Percentiles rank a stretch among this genome's conserved stretches.
phyloP scores from a whole-genome alignment of 2,329 filamentous ascomycete genomes.

The Colletotrichum sp. region DNA sequence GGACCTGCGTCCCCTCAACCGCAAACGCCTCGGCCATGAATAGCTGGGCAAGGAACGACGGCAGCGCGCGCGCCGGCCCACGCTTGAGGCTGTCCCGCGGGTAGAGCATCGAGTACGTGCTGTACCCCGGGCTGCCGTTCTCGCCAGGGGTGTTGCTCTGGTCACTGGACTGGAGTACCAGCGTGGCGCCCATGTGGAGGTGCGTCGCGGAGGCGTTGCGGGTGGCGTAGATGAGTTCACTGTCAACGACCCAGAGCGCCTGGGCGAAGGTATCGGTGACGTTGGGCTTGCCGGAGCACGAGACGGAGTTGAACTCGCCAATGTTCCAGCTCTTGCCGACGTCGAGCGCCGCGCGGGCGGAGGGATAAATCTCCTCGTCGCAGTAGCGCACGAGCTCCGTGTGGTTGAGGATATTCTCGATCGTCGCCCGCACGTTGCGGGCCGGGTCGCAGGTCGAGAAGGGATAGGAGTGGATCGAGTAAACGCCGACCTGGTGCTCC shows the following conservation, averaged over 20 bases:
- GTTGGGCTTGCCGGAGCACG: constrained; percentile 40
- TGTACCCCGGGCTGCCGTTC: constrained; percentile 13
- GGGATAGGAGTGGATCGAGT: constrained; percentile 12
- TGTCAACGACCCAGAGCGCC: constrained; percentile 43
- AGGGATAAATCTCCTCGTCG: constrained; percentile 14
- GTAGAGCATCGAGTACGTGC: constrained; percentile 23
- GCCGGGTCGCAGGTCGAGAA: constrained; percentile 14
- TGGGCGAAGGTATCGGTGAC: constrained; percentile 46
- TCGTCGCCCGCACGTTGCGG: not conserved
- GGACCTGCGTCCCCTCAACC: not conserved
- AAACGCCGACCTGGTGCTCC: constrained; percentile 19
- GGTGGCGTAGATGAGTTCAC: constrained; percentile 39
- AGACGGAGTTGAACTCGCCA: constrained; percentile 45
- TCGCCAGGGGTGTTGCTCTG: constrained; percentile 18
- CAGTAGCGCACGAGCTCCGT: constrained; percentile 16
- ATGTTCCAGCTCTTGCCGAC: constrained; percentile 27
- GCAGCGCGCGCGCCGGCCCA: constrained; percentile 11
- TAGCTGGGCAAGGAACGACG: constrained; percentile 11
- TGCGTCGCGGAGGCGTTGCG: constrained; percentile 40
- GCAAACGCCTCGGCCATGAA: constrained; percentile 22
- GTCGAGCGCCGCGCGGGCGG: constrained; percentile 6
- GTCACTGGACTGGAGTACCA: constrained; percentile 18
- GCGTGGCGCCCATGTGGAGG: constrained; percentile 30
- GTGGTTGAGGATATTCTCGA: constrained; percentile 17
- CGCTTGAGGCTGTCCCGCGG: constrained; percentile 19